These are phyloP conservation scores for Calonectria fujianensis DNA, from an alignment of 2,329 filamentous ascomycete species.

Conservation along the genomic window DNA sequence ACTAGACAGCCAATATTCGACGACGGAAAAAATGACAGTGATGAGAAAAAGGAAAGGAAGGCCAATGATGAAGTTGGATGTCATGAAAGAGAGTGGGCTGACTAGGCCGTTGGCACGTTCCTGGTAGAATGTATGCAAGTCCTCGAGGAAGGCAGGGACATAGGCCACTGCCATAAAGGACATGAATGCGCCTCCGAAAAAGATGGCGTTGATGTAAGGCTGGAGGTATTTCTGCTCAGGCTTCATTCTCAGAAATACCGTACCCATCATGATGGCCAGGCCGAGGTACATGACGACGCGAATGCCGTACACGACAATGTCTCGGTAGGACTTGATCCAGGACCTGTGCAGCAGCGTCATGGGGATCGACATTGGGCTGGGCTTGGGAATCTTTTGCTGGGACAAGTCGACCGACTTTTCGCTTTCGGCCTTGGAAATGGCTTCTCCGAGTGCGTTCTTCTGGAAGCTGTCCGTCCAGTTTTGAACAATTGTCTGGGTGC, in stretches of 20 bases:
- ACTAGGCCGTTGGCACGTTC: slow-evolving; percentile 11
- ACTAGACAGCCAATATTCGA: slow-evolving; percentile 3
- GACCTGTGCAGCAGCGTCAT: neutral
- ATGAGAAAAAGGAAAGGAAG: slow-evolving; percentile 13
- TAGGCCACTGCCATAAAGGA: slow-evolving; percentile 17
- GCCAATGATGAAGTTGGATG: slow-evolving; percentile 14
- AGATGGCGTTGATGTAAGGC: slow-evolving; percentile 18
- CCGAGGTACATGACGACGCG: slow-evolving; percentile 6
- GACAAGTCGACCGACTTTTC: slow-evolving; percentile 13
- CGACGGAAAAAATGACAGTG: slow-evolving; percentile 1
- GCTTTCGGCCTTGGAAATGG: neutral
- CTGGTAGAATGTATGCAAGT: slow-evolving; percentile 8
- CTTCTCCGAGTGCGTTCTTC: neutral
- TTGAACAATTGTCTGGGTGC: neutral
- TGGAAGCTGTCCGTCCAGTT: neutral
- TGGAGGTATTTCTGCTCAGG: slow-evolving; percentile 11
- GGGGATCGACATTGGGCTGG: neutral
- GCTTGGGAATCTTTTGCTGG: slow-evolving; percentile 5
- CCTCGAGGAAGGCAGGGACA: slow-evolving; percentile 1
- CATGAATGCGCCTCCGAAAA: slow-evolving; percentile 11
- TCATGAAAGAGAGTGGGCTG: slow-evolving; percentile 1
- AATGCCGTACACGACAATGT: slow-evolving; percentile 6
- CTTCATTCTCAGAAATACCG: neutral
- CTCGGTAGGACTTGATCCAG: slow-evolving; percentile 13
- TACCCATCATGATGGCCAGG: slow-evolving; percentile 18